Base-by-base conservation (phyloP, 805 yeast species). In the Candida arabinofermentans region DNA sequence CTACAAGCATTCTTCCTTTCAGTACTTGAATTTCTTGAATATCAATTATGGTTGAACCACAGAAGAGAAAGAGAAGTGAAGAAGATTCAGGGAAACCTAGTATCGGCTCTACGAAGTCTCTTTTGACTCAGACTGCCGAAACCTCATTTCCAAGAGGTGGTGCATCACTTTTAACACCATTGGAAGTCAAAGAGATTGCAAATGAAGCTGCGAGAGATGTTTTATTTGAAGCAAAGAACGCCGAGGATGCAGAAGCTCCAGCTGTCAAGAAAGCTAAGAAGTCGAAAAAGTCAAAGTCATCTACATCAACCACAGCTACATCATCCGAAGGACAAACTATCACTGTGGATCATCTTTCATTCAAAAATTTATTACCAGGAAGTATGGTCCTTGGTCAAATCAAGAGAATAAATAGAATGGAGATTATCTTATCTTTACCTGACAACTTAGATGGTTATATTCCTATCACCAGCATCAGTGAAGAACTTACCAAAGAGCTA, bases 81-180 rank as follows among this genome's bases (percentile, higher is more conserved):
- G 64, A 56, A 35, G 60, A 41, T 8, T 27, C 33, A 14, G 23
- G 34, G 31, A 40, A 33, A 17, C 8, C 31, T 3, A 9, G n/a
- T 5, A 12, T 9, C 22, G 26, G 22, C 10, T 43, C 44, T 10
- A 23, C 46, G 66, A 65, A 50, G 24, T 51, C 62, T 9, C 49
- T 58, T 24, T 51, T 54, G 10, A 47, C 54, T 8, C 57, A 50
- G 19, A 48, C 58, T 12, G 64, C 62, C 44, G 86, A 81, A 43
- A 67, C 72, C 32, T 71, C 84, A 10, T 93, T 93, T 60, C 99
- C 99, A 38, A 85, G 99, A 79, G 99, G 99, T 54, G 99, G 99
- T 38, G 79, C 83, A 10, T 77, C 91, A 22, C 86, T 80, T 21
- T 74, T 93, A 57, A 78, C 96, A 3, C 89, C 98, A 6, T 68